Percentiles rank a stretch among this genome's conserved stretches.
Evolutionary conservation across 176 grass and related monocot species (phyloP).

Genomic region (Triticum turgidum): DNA sequence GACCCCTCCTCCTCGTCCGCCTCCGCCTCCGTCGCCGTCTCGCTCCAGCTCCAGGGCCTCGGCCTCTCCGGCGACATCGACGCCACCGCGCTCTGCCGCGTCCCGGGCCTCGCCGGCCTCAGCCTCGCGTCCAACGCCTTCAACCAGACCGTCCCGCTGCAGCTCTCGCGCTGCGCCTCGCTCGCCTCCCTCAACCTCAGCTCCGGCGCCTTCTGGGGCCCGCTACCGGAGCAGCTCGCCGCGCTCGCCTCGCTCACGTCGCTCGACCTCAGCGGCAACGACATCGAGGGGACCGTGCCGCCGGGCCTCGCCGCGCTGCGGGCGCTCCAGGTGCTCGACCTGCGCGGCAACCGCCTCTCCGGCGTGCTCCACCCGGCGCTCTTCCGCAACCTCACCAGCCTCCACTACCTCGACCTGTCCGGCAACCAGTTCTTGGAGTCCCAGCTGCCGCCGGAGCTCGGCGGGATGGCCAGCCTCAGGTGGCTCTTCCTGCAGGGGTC

Average conservation of each 20-base stretch:
- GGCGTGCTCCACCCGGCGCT: constrained; percentile 61
- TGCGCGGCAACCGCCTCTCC: constrained; percentile 63
- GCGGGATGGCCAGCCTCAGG: constrained; percentile 35
- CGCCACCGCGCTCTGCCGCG: constrained; percentile 50
- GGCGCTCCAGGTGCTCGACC: constrained; percentile 56
- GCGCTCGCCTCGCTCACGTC: constrained; percentile 36
- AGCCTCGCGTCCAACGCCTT: constrained; percentile 68
- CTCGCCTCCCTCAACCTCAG: constrained; percentile 68
- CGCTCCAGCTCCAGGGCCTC: constrained; percentile 48
- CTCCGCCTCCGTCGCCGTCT: background rate
- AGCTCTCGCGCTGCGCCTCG: constrained; percentile 54
- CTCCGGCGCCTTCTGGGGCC: constrained; percentile 54
- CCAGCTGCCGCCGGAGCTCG: constrained; percentile 60
- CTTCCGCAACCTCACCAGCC: constrained; percentile 53
- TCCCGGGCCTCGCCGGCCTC: constrained; percentile 42
- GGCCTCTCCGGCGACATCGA: constrained; percentile 59
- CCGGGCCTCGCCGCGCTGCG: constrained; percentile 39
- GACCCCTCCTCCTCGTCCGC: background rate
- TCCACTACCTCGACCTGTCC: constrained; percentile 68
- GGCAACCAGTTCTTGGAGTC: constrained; percentile 58
- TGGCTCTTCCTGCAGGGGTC: constrained; percentile 60
- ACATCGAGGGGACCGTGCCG: constrained; percentile 51
- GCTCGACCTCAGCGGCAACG: constrained; percentile 80
- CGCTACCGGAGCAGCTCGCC: constrained; percentile 62
- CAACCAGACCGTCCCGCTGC: constrained; percentile 67